Evolutionary conservation across 2,329 filamentous ascomycete species (phyloP), one percentile per base, ranked within the genome.

Genomic region (Beauveria medogensis): DNA sequence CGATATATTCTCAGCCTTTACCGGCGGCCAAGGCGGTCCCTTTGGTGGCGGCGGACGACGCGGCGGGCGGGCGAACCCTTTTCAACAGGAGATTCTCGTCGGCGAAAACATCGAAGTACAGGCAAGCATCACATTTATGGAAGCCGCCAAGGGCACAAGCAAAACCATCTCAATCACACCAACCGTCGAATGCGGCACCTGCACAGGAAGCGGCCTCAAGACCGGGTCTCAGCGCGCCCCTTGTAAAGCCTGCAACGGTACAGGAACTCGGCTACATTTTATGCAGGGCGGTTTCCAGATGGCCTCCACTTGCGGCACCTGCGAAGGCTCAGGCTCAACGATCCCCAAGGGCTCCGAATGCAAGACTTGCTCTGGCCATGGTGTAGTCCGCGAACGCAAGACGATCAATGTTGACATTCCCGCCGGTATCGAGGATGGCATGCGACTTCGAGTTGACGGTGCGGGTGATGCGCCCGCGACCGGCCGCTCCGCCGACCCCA

Each of bases 71-170:
- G 65, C 67, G 7, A 86, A 82, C 59, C 88, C 89, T 12, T 94
- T 94, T 70, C 84, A 80, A 66, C 78, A 91, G 68, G 88, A 96
- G 72, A 85, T 95, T 22, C 72, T 96, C 67, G 88, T 96, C n/a
- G 94, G 94, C 63, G 92, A 97, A 65, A 92, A 96, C 72, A 96
- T 99, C 69, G 93, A 97, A 73, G 89, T 97, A 26, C 91, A 96
- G 74, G 87, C 91, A 55, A 94, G 85, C 72, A 93, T 99, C 67
- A 92, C 89, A 0, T 99, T 99, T 74, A 90, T 94, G 86, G 94
- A 99, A 71, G 91, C 94, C 7, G 94, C 94, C 10, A 96, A 95
- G 75, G 94, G 94, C 41, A 88, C 89, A 8, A 87, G 80, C 69
- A 95, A 96, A 76, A 89, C 92, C n/a, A 90, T 99, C 62, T 85